Evolutionary conservation across 768 basidiomycete genomes (phyloP), one percentile per base, ranked within the genome.

Genomic region (Russula griseocarnosa): DNA sequence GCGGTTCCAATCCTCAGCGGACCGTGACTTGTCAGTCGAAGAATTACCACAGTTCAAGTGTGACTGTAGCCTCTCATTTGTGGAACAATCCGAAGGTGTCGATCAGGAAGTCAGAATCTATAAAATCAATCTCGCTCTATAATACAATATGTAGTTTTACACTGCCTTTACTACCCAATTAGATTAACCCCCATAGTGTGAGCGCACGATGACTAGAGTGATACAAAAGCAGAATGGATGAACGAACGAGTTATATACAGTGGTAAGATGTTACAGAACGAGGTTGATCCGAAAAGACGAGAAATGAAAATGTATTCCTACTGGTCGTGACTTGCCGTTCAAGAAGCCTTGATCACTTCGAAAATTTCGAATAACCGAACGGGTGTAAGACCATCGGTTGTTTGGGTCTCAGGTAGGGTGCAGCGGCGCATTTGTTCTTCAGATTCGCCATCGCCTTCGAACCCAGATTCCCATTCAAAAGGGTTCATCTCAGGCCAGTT

Each of bases 401-500:
- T 44, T 28, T 61, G 62, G 7, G 54, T 65, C 26, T 26, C 34
- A 47, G 57, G 34, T 36, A 57, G 38, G 3, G 7, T 7, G 30
- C 60, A 36, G 16, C 42, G 34, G 28, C 44, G 34, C 30, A 28
- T 20, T 32, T 49, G 55, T 53, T 51, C 50, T 40, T 49, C 54
- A 28, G 26, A 53, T 44, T 40, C 58, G 28, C 57, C 50, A 16
- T 58, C 57, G 14, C 22, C 9, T 11, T 57, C 51, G 11, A 22
- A 42, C 34, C 49, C 55, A 8, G 60, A 40, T 4, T 61, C 67
- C 26, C 46, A 28, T 14, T 47, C 51, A 60, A 64, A 47, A n/a
- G 42, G 10, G 18, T 58, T 60, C 53, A 30, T 26, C 36, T 55
- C 74, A 6, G 86, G 86, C 87, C 86, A 89, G 69, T 87, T 83